Percentiles rank a stretch among this genome's conserved stretches.
Conservation (phyloP, 257 asterid genomes). For the Primulina eburnea region DNA sequence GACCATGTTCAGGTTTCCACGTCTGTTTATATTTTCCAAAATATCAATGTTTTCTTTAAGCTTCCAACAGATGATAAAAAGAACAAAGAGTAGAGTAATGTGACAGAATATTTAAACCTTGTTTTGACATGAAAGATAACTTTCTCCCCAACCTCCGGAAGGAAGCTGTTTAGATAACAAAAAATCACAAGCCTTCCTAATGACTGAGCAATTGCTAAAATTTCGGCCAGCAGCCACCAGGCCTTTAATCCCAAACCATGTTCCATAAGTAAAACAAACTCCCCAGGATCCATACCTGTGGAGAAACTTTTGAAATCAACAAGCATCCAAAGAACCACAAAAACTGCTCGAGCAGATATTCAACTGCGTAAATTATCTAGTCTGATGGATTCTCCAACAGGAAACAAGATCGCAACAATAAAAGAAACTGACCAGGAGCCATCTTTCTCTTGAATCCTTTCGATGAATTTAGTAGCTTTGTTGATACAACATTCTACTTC, state of each 20-base stretch:
- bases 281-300: slow-evolving; percentile 98
- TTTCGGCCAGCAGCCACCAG: slow-evolving; percentile 80
- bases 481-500: slow-evolving; percentile 69
- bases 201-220: slow-evolving; percentile 50
- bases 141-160: slow-evolving; percentile 99
- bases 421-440: slow-evolving; percentile 83
- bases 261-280: slow-evolving; percentile 90
- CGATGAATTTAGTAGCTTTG: slow-evolving; percentile 63
- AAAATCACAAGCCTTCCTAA: slow-evolving; percentile 86
- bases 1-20: slow-evolving; percentile 1
- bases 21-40: slow-evolving; percentile 1
- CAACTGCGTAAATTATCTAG: slow-evolving; percentile 18
- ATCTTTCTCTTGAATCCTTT: slow-evolving; percentile 72
- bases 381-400: slow-evolving; percentile 18
- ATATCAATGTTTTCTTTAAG: background rate
- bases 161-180: slow-evolving; percentile 84
- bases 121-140: slow-evolving; percentile 91
- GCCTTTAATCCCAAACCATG: slow-evolving; percentile 92
- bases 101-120: slow-evolving; percentile 46
- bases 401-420: slow-evolving; percentile 13
- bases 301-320: slow-evolving; percentile 18
- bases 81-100: background rate
- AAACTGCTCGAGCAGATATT: slow-evolving; percentile 5
- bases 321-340: slow-evolving; percentile 13
- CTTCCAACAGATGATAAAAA: slow-evolving; percentile 13